Base-by-base conservation (phyloP, 202 grass and related monocot genomes). In the Cymbopogon flexuosus region DNA sequence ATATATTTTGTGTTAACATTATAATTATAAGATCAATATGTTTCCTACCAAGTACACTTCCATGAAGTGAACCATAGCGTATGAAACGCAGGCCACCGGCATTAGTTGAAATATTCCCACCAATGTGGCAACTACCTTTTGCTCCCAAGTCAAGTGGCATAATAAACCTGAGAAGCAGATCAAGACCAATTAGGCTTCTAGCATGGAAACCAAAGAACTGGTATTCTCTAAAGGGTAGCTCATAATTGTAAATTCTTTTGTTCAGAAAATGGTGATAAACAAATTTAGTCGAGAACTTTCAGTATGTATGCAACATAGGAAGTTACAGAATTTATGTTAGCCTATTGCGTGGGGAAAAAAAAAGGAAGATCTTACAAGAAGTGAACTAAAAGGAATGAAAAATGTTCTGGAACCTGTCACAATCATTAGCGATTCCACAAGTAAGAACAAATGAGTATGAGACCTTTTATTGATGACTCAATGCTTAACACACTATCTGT, bases 41-140 rank as follows among this genome's bases (percentile, higher is more conserved):
- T 78, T 11, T 80, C 81, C 73, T 77, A 97, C 95, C 95, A 62
- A 93, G 95, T 87, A 93, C 84, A 86, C 78, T 94, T 89, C 92
- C 92, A 81, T 97, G 95, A 91, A 97, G 92, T 64, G 95, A 97
- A 70, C 95, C 95, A 80, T 94, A 97, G 63, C 92, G 92, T 85
- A 94, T 87, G 54, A 97, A 94, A 69, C 92, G 91, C 36, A 97
- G 75, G 39, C 95, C 95, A 81, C 95, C 92, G 18, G 95, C 95
- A 88, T 94, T 97, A 78, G 92, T 97, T 78, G 94, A 97, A 86
- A 97, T 45, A 82, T 97, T 97, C 51, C 92, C 95, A 61, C 95
- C 95, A 70, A 97, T 97, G 39, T 97, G 95, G 77, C 92, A 97
- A 73, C 95, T 97, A 78, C 95, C 92, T 92, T 97, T 94, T 70